Evolutionary conservation across 441 rosid species (phyloP).

Genomic region (Euphorbia celastroides): DNA sequence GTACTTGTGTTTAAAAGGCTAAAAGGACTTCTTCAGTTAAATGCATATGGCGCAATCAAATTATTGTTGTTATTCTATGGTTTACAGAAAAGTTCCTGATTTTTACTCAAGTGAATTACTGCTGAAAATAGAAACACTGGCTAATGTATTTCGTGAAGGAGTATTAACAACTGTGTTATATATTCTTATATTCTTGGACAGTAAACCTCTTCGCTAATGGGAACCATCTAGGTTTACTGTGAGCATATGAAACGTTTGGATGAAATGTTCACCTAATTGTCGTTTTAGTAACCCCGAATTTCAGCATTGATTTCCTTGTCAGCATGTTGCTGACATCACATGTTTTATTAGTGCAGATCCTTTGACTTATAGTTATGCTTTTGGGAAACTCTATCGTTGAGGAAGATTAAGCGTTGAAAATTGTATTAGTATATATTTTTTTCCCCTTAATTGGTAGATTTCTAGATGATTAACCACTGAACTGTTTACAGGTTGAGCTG

Average conservation of each 20-base stretch:
- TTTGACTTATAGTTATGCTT: neutral
- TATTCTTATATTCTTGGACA: neutral
- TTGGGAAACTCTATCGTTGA: neutral
- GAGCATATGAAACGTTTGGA: neutral
- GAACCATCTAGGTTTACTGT: neutral
- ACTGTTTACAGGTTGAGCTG: slow-evolving; percentile 70
- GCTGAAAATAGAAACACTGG: neutral
- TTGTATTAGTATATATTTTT: neutral
- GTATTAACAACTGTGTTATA: neutral
- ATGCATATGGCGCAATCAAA: neutral
- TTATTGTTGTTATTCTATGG: neutral
- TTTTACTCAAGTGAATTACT: neutral
- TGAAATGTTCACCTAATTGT: neutral
- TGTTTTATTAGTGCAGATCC: neutral
- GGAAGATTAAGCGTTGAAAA: neutral
- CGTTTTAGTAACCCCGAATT: neutral
- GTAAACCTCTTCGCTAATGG: neutral
- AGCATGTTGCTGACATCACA: neutral
- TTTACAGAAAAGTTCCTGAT: neutral
- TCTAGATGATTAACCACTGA: neutral
- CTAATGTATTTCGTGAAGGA: neutral
- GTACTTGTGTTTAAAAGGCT: neutral
- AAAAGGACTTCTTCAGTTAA: no score
- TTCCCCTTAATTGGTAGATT: slow-evolving; percentile 6
- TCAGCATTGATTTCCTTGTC: neutral